A percentile compares a stretch with the other conserved stretches of the same genome.
Evolutionary conservation across 345 rosid genomes (phyloP).

Genomic region (Microcos paniculata): DNA sequence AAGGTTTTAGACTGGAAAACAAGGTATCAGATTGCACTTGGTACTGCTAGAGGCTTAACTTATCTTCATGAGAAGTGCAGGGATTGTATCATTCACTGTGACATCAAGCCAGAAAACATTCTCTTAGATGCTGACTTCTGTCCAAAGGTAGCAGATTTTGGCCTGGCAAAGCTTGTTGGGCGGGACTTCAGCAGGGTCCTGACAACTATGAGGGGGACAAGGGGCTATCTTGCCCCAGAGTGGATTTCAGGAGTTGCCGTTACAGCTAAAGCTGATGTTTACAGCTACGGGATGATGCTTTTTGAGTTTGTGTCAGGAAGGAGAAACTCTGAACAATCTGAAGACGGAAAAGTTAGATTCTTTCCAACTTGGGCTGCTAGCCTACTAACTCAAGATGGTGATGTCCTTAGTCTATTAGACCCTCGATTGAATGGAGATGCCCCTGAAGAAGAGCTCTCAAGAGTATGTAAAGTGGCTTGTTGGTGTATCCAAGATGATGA

Average conservation of each 20-base stretch:
- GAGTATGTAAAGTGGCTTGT: slow-evolving; percentile 64
- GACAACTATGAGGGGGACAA: slow-evolving; percentile 82
- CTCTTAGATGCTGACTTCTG: slow-evolving; percentile 57
- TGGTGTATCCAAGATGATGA: slow-evolving; percentile 93
- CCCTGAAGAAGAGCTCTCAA: slow-evolving; percentile 53
- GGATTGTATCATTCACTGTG: slow-evolving; percentile 87
- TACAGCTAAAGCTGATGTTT: slow-evolving; percentile 84
- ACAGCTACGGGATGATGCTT: slow-evolving; percentile 91
- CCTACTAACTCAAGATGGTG: slow-evolving; percentile 43
- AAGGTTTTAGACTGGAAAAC: slow-evolving; percentile 52
- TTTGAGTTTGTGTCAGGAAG: slow-evolving; percentile 76
- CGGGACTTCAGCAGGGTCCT: slow-evolving; percentile 81
- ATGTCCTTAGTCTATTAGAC: slow-evolving; percentile 54
- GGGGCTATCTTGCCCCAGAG: slow-evolving; percentile 90
- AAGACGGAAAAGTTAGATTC: slow-evolving; percentile 42
- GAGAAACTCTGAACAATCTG: slow-evolving; percentile 61
- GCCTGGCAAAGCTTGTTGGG: slow-evolving; percentile 80
- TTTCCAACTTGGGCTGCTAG: slow-evolving; percentile 65
- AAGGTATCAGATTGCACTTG: slow-evolving; percentile 67
- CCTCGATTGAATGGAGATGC: slow-evolving; percentile 40
- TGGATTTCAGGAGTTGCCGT: slow-evolving; percentile 91
- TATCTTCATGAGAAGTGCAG: slow-evolving; percentile 83
- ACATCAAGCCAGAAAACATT: slow-evolving; percentile 86
- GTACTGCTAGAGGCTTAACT: slow-evolving; percentile 73
- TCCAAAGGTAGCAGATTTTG: slow-evolving; percentile 84